Percentiles rank a stretch among this genome's conserved stretches.
Evolutionary conservation across 805 yeast genomes (phyloP).

Genomic region (Starmerella khaoyaiensis): DNA sequence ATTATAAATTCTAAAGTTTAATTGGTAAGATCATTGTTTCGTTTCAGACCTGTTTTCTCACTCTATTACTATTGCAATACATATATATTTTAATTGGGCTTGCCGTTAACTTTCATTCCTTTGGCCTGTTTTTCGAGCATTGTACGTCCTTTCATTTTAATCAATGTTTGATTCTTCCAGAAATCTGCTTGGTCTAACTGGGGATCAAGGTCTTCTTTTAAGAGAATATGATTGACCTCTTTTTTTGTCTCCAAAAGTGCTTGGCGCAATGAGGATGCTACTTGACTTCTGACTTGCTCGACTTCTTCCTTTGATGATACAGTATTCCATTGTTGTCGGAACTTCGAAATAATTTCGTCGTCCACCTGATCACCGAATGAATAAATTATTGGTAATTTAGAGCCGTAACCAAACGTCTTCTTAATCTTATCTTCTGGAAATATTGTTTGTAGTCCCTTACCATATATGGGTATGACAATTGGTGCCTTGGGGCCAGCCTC

Average conservation of each 20-base stretch:
- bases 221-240: not conserved
- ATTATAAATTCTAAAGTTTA: no score
- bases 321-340: conserved; percentile 56
- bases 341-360: conserved; percentile 44
- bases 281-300: conserved; percentile 37
- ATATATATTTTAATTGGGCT: not conserved
- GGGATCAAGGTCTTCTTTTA: conserved; percentile 43
- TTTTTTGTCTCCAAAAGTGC: conserved; percentile 33
- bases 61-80: not conserved
- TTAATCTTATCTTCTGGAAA: conserved; percentile 60
- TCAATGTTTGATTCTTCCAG: conserved; percentile 38
- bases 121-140: conserved; percentile 10
- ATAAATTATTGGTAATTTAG: conserved; percentile 56
- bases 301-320: conserved; percentile 42
- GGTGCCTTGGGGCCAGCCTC: conserved; percentile 71
- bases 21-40: no score
- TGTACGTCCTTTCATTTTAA: conserved; percentile 13
- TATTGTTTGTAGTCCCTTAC: conserved; percentile 74
- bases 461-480: conserved; percentile 71
- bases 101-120: no score
- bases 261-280: conserved; percentile 57
- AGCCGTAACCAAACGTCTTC: conserved; percentile 43
- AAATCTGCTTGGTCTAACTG: conserved; percentile 54
- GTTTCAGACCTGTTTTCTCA: not conserved
- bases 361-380: conserved; percentile 60